Evolutionary conservation across 768 basidiomycete species (phyloP).

Genomic region (Chlorophyllum brunneum): DNA sequence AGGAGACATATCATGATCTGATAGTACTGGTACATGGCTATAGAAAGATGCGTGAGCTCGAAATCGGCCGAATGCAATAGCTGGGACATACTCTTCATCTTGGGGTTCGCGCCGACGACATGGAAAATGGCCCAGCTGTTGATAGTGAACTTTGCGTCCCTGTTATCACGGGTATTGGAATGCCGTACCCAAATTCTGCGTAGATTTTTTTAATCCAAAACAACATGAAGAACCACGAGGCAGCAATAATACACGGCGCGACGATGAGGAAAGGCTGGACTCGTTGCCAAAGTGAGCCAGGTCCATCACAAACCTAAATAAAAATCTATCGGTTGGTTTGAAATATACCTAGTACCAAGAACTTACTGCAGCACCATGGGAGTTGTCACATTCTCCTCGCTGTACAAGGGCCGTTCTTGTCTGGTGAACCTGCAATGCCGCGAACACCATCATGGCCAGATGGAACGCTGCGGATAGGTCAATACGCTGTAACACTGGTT

Average conservation of each 20-base stretch:
- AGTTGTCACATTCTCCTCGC: conserved; percentile 29
- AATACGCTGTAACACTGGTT: not conserved
- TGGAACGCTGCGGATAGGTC: conserved; percentile 57
- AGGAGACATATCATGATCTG: conserved; percentile 85
- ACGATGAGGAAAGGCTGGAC: conserved; percentile 70
- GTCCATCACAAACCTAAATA: conserved; percentile 43
- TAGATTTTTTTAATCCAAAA: conserved; percentile 72
- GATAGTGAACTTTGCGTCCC: conserved; percentile 1
- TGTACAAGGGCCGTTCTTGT: conserved; percentile 58
- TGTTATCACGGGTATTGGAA: conserved; percentile 5
- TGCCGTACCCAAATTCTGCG: conserved; percentile 74
- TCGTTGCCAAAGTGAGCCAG: conserved; percentile 52
- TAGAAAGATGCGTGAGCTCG: conserved; percentile 13
- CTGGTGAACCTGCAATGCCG: conserved; percentile 74
- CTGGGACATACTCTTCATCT: conserved; percentile 64
- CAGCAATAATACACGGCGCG: conserved; percentile 64
- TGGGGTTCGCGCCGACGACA: conserved; percentile 81
- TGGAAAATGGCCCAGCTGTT: conserved; percentile 88
- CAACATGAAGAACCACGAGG: conserved; percentile 61
- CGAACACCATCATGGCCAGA: conserved; percentile 64
- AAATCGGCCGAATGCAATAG: not conserved
- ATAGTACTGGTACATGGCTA: conserved; percentile 87
- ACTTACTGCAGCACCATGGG: conserved; percentile 35
- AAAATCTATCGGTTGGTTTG: not conserved
- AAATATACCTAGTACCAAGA: not conserved